A percentile compares a stretch with the other conserved stretches of the same genome.
These are phyloP conservation scores for Aciculoconidium aculeatum DNA, from an alignment of 805 yeast species.

Conservation along the genomic window DNA sequence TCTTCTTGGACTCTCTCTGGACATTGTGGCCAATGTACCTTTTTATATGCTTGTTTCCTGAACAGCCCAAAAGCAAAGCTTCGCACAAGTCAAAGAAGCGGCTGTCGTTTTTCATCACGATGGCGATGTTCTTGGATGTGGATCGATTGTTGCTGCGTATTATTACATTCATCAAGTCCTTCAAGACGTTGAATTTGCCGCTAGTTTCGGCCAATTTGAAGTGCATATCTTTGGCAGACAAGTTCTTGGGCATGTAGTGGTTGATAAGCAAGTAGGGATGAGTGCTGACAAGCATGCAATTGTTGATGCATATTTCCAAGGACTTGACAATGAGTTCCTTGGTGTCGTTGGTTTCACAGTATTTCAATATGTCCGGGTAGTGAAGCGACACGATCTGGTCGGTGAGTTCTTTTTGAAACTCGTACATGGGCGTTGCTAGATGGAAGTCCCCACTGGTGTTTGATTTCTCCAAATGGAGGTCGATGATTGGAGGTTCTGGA, in stretches of 20 bases:
- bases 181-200: conserved; percentile 75
- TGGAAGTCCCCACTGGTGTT: conserved; percentile 59
- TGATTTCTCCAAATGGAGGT: conserved; percentile 40
- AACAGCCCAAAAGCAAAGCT: conserved; percentile 59
- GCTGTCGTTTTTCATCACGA: conserved; percentile 63
- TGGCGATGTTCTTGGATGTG: conserved; percentile 48
- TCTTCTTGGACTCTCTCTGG: conserved; percentile 38
- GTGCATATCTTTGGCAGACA: conserved; percentile 67
- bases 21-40: conserved; percentile 60
- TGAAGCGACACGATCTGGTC: conserved; percentile 90
- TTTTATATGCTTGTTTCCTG: conserved; percentile 40
- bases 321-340: conserved; percentile 62
- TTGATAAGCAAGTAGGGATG: conserved; percentile 85
- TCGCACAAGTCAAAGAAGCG: conserved; percentile 67
- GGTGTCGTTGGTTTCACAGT: conserved; percentile 58
- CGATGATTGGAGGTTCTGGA: conserved; percentile 77
- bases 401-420: conserved; percentile 80
- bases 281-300: conserved; percentile 74
- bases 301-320: conserved; percentile 64
- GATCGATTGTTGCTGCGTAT: conserved; percentile 25
- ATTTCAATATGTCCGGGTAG: conserved; percentile 83
- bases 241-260: conserved; percentile 79
- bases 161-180: conserved; percentile 55
- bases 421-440: conserved; percentile 77
- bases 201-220: conserved; percentile 66